phyloP scores from a whole-genome alignment of 345 rosid species.

The Eucalyptus pauciflora region DNA sequence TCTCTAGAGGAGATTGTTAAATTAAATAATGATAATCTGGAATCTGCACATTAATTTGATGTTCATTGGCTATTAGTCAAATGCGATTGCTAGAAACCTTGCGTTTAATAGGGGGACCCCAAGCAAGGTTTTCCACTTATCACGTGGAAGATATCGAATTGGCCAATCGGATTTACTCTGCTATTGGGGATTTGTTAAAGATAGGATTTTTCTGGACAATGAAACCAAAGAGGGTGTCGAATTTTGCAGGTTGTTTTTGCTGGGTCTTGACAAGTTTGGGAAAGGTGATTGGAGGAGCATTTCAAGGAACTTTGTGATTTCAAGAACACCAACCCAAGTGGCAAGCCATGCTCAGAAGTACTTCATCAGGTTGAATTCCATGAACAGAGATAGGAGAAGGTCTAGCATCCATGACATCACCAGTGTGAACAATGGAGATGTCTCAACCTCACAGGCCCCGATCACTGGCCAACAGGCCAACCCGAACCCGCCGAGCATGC shows the following conservation, averaged over 20 bases:
- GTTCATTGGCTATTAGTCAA: not conserved
- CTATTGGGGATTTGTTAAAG: not conserved
- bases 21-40: not conserved
- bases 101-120: not conserved
- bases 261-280: constrained; percentile 87
- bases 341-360: constrained; percentile 97
- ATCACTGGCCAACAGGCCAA: constrained; percentile 59
- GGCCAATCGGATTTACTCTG: not conserved
- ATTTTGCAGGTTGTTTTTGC: constrained; percentile 56
- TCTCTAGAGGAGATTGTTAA: not conserved
- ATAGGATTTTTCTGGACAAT: not conserved
- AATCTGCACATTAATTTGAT: not conserved
- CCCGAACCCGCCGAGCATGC: constrained; percentile 10
- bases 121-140: not conserved
- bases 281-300: constrained; percentile 99
- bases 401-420: constrained; percentile 95
- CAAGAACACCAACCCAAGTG: constrained; percentile 93
- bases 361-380: constrained; percentile 72
- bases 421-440: constrained; percentile 43
- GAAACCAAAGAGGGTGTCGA: not conserved
- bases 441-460: constrained; percentile 30
- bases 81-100: not conserved
- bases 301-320: constrained; percentile 74
- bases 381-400: constrained; percentile 80
- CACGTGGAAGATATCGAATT: not conserved